Conservation (phyloP, 179 eudicot genomes). For the Beta macrorhiza region DNA sequence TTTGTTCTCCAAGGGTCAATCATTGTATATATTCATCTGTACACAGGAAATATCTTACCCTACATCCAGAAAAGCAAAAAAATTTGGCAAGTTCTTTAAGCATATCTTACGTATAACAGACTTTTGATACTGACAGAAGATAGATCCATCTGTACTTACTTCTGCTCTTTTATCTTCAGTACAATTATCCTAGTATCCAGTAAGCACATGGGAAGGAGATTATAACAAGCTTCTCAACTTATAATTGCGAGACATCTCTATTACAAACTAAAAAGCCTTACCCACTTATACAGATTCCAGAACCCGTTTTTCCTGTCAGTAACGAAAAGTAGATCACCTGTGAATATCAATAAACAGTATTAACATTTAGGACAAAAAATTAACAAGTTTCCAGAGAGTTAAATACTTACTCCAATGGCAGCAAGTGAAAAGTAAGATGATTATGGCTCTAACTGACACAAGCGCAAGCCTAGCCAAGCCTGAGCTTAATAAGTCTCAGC, state of each 20-base stretch:
- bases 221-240: background rate
- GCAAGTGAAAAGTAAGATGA: conserved; percentile 7
- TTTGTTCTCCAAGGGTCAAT: background rate
- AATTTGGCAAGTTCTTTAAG: no score
- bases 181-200: background rate
- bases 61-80: no score
- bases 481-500: background rate
- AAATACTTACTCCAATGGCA: conserved; percentile 3
- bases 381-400: background rate
- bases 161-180: background rate
- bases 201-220: conserved; percentile 1
- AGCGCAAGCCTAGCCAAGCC: background rate
- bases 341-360: conserved; percentile 28
- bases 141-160: background rate
- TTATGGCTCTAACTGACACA: background rate
- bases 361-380: background rate
- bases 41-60: background rate
- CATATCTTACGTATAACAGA: no score
- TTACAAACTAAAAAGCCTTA: conserved; percentile 29
- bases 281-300: conserved; percentile 99
- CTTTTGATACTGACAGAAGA: background rate
- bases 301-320: conserved; percentile 87
- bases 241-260: background rate
- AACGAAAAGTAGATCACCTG: conserved; percentile 91
- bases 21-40: background rate